phyloP scores from a whole-genome alignment of 2,329 filamentous ascomycete species.

The Aspergillus carbonarius region DNA sequence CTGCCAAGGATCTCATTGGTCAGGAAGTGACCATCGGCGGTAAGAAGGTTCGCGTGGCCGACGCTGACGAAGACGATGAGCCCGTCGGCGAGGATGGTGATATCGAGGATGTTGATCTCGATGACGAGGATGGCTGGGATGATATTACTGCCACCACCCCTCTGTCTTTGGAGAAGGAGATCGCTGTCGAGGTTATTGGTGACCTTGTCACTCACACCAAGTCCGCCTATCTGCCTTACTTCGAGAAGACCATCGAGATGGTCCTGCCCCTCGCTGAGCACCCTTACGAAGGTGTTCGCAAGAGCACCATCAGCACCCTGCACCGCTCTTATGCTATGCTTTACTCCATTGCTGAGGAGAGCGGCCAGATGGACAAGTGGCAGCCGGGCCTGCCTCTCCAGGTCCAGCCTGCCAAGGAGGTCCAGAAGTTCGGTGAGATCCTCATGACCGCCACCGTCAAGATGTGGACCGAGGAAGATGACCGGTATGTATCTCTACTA shows the following conservation, averaged over 20 bases:
- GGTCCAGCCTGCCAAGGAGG: slow-evolving; percentile 71
- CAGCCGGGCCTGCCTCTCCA: slow-evolving; percentile 81
- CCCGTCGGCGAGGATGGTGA: slow-evolving; percentile 55
- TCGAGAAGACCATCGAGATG: slow-evolving; percentile 82
- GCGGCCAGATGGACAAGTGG: slow-evolving; percentile 77
- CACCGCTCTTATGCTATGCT: slow-evolving; percentile 93
- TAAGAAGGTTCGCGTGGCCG: slow-evolving; percentile 80
- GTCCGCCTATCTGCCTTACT: slow-evolving; percentile 75
- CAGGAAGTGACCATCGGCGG: slow-evolving; percentile 75
- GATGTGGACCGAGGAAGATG: slow-evolving; percentile 85
- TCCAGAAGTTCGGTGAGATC: slow-evolving; percentile 81
- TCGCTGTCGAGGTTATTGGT: slow-evolving; percentile 90
- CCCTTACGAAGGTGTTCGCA: slow-evolving; percentile 88
- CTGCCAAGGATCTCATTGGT: slow-evolving; percentile 71
- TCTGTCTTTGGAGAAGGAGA: slow-evolving; percentile 93
- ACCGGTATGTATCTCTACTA: slow-evolving; percentile 70
- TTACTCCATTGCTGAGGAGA: slow-evolving; percentile 81
- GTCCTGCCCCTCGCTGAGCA: slow-evolving; percentile 82
- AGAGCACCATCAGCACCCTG: slow-evolving; percentile 84
- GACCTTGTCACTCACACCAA: slow-evolving; percentile 89
- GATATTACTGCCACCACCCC: slow-evolving; percentile 82
- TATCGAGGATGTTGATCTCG: slow-evolving; percentile 64
- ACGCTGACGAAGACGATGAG: slow-evolving; percentile 58
- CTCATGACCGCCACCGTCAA: slow-evolving; percentile 80
- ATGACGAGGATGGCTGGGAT: slow-evolving; percentile 81